These are phyloP conservation scores for Tympanopsis confertula DNA, from an alignment of 2,329 filamentous ascomycete species.

Conservation along the genomic window DNA sequence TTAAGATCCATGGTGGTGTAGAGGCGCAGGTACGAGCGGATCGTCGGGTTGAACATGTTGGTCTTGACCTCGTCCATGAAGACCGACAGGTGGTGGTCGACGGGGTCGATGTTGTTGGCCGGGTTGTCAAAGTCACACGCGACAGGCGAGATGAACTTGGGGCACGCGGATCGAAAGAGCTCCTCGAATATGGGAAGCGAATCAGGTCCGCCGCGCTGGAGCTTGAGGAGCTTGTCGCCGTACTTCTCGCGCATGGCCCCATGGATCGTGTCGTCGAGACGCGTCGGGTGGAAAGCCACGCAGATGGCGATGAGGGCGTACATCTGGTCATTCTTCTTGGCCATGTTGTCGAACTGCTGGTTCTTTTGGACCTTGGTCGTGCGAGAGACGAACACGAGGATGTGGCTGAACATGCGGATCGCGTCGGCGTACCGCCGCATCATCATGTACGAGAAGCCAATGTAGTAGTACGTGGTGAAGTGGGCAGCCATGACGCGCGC, in stretches of 20 bases:
- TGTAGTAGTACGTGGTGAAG: constrained; percentile 99
- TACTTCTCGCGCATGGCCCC: constrained; percentile 97
- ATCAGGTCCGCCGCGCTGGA: constrained; percentile 92
- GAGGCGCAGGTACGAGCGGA: constrained; percentile 96
- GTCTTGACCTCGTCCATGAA: constrained; percentile 99
- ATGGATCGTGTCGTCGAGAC: constrained; percentile 98
- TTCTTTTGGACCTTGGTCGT: constrained; percentile 99
- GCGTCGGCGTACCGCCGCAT: constrained; percentile 98
- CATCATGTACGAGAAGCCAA: constrained; percentile 99
- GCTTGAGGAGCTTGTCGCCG: constrained; percentile 90
- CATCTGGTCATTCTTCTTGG: constrained; percentile 99
- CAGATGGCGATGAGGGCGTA: constrained; percentile 98
- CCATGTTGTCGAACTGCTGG: constrained; percentile 93
- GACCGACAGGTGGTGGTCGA: constrained; percentile 91
- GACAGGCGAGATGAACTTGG: constrained; percentile 97
- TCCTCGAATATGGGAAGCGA: constrained; percentile 95
- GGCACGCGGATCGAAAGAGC: constrained; percentile 93
- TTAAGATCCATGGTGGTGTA: constrained; percentile 99
- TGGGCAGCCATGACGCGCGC: constrained; percentile 98
- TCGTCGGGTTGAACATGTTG: constrained; percentile 94
- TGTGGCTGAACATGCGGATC: constrained; percentile 99
- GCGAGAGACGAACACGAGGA: constrained; percentile 93
- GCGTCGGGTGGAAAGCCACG: constrained; percentile 92
- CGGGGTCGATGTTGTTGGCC: constrained; percentile 85
- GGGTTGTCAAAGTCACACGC: constrained; percentile 97